Conservation (phyloP, 495 filamentous ascomycete genomes). For the Penicillium steckii region DNA sequence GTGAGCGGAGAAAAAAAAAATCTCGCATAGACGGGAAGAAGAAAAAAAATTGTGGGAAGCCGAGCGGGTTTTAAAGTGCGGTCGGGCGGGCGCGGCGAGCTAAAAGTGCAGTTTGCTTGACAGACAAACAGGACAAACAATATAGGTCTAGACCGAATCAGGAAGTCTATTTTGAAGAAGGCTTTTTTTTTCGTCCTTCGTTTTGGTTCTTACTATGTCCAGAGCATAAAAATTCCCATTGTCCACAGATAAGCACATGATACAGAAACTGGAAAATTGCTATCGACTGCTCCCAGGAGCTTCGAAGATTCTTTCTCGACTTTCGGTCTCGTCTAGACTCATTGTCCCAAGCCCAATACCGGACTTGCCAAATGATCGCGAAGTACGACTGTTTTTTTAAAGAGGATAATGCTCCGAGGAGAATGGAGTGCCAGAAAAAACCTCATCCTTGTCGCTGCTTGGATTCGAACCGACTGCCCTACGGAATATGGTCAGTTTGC, state of each 20-base stretch:
- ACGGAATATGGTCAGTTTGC: neutral
- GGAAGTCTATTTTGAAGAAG: neutral
- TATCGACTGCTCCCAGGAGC: neutral
- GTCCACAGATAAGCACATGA: too few relatives aligned
- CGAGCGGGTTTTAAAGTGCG: constrained; percentile 22
- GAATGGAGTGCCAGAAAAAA: too few relatives aligned
- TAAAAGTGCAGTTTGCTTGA: constrained; percentile 9
- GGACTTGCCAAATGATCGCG: neutral
- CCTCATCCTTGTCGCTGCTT: too few relatives aligned
- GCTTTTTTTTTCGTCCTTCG: neutral
- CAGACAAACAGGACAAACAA: neutral
- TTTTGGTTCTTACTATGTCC: neutral
- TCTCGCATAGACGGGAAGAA: constrained; percentile 21
- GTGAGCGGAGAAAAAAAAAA: constrained; percentile 3
- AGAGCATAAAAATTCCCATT: neutral
- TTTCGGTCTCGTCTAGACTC: neutral
- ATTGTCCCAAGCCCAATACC: neutral
- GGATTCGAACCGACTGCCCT: neutral
- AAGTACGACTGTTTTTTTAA: neutral
- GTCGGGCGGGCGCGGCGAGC: constrained; percentile 15
- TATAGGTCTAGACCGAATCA: neutral
- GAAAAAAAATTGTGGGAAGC: constrained; percentile 43
- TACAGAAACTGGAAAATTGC: too few relatives aligned
- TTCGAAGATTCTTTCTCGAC: neutral
- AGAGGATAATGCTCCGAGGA: neutral